Evolutionary conservation across 2,329 filamentous ascomycete species (phyloP).

Genomic region (Venturiaceae sp.): DNA sequence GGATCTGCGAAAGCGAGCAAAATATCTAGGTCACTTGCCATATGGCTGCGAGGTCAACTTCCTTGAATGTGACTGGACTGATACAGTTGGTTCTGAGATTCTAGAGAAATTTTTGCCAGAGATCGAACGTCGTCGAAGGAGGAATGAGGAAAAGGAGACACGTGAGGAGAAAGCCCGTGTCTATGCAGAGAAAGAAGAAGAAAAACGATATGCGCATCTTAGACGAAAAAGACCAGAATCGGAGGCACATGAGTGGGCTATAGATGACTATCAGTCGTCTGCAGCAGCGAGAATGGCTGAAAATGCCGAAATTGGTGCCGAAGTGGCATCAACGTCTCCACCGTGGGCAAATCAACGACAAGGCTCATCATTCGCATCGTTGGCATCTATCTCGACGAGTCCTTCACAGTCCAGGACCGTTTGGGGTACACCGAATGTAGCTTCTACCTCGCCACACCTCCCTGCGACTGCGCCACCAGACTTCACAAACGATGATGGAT

Average conservation of each 20-base stretch:
- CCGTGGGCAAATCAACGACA: conserved; percentile 22
- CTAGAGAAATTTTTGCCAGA: conserved; percentile 69
- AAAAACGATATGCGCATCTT: conserved; percentile 57
- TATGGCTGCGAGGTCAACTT: conserved; percentile 88
- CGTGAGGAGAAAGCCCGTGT: conserved; percentile 79
- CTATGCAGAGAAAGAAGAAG: conserved; percentile 72
- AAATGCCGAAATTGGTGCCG: conserved; percentile 20
- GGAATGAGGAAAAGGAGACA: conserved; percentile 71
- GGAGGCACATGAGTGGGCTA: conserved; percentile 40
- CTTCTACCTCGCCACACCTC: conserved; percentile 47
- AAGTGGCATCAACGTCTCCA: background rate
- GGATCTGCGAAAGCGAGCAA: conserved; percentile 68
- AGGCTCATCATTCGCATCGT: conserved; percentile 52
- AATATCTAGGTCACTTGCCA: conserved; percentile 79
- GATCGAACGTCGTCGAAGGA: conserved; percentile 64
- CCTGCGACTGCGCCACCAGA: conserved; percentile 25
- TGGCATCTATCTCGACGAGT: conserved; percentile 73
- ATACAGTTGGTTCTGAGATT: conserved; percentile 67
- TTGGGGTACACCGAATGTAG: conserved; percentile 75
- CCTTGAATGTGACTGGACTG: conserved; percentile 90
- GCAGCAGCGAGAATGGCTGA: conserved; percentile 16
- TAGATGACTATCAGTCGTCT: conserved; percentile 31
- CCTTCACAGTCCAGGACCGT: conserved; percentile 70
- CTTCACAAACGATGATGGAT: conserved; percentile 59
- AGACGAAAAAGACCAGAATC: conserved; percentile 49